Conservation (phyloP, 2,329 filamentous ascomycete genomes). For the Neopestalotiopsis clavispora region DNA sequence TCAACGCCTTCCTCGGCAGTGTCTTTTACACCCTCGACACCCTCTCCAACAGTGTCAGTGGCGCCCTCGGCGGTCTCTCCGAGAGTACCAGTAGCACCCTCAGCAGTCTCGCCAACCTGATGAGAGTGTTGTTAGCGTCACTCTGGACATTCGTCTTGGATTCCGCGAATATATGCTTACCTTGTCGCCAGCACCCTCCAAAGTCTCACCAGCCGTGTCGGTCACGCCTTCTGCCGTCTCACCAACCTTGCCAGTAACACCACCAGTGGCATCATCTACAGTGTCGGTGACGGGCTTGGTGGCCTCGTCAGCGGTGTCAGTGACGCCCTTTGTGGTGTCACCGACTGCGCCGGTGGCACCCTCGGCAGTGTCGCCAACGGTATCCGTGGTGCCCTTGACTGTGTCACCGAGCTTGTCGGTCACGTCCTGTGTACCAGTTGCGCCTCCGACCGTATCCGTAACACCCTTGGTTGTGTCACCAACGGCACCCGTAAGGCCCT, state of each 20-base stretch:
- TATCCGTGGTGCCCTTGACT: constrained; percentile 21
- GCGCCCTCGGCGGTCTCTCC: not conserved
- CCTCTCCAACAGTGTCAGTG: constrained; percentile 22
- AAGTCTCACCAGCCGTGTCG: constrained; percentile 23
- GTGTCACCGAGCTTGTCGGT: constrained; percentile 30
- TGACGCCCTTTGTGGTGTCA: constrained; percentile 27
- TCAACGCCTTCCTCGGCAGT: not conserved
- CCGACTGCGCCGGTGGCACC: constrained; percentile 23
- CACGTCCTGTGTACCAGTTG: constrained; percentile 26
- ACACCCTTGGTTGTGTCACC: constrained; percentile 29
- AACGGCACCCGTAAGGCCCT: constrained; percentile 26
- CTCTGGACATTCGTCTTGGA: too few relatives aligned
- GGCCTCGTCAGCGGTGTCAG: constrained; percentile 25
- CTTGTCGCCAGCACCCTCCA: constrained; percentile 26
- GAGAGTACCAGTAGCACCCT: constrained; percentile 20
- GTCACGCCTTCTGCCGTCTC: constrained; percentile 24
- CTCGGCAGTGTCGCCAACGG: constrained; percentile 20
- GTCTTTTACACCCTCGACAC: constrained; percentile 20
- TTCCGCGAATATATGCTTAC: constrained; percentile 23
- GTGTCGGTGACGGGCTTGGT: constrained; percentile 22
- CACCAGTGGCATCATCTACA: constrained; percentile 22
- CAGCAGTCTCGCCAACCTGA: constrained; percentile 18
- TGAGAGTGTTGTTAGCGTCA: too few relatives aligned
- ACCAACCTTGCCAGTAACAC: constrained; percentile 21
- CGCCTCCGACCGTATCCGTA: constrained; percentile 29